Evolutionary conservation across 139 green algal species (phyloP).

Genomic region (Chlamydomonas sp.): DNA sequence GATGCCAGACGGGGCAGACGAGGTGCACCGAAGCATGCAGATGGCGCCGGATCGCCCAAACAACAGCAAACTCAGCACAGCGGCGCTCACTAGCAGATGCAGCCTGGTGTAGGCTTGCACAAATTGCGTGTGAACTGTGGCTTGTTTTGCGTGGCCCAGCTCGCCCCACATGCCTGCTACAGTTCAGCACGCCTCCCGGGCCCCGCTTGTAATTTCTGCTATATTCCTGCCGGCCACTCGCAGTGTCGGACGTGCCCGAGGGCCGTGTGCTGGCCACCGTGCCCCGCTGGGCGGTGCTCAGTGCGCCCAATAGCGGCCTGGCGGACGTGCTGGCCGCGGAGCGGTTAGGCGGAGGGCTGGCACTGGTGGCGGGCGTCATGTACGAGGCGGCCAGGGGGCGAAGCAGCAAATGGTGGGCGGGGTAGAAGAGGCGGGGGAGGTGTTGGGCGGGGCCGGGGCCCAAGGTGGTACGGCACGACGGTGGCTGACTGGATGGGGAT

Average conservation of each 20-base stretch:
- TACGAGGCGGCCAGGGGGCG: slow-evolving; percentile 63
- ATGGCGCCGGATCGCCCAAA: background rate
- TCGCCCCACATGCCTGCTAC: background rate
- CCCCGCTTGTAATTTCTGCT: background rate
- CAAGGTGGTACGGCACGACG: background rate
- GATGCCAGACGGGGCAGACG: background rate
- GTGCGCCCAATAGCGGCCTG: slow-evolving; percentile 11
- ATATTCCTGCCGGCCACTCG: background rate
- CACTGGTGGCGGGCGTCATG: slow-evolving; percentile 77
- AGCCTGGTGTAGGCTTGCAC: background rate
- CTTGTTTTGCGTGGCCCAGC: background rate
- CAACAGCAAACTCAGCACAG: background rate
- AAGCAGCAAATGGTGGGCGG: slow-evolving; percentile 60
- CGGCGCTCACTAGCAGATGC: background rate
- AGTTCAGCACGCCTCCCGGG: background rate
- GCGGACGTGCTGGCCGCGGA: slow-evolving; percentile 60
- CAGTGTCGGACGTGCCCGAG: background rate
- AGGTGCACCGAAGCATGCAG: background rate
- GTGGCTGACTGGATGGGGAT: no score
- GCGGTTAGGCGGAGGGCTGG: slow-evolving; percentile 71
- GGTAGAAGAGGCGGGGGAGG: background rate
- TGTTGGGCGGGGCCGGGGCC: background rate
- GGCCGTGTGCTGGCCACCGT: slow-evolving; percentile 16
- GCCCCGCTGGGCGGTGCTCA: slow-evolving; percentile 5
- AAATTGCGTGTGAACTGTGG: background rate